phyloP scores from a whole-genome alignment of 495 filamentous ascomycete genomes.

The Hypoxylon fragiforme region DNA sequence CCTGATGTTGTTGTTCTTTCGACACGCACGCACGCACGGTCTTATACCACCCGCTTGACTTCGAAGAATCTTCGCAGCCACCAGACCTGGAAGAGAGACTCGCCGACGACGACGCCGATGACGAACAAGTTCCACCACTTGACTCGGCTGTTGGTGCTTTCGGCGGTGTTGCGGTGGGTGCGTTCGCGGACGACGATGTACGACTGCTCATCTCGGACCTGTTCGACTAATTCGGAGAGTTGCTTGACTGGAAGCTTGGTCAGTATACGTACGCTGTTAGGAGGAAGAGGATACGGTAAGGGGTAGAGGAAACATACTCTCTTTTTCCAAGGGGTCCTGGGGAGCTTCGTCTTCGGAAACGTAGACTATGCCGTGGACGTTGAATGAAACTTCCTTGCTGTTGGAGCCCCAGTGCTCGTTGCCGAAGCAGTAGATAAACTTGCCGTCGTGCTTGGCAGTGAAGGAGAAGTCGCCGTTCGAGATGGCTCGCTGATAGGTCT shows the following conservation, averaged over 20 bases:
- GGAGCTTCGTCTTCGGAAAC: slow-evolving; percentile 84
- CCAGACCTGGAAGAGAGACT: slow-evolving; percentile 98
- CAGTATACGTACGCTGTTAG: too few relatives aligned
- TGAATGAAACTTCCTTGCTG: slow-evolving; percentile 97
- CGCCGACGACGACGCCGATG: slow-evolving; percentile 82
- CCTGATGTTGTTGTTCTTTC: too few relatives aligned
- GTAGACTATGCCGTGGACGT: slow-evolving; percentile 98
- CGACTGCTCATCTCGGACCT: slow-evolving; percentile 95
- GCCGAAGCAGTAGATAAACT: slow-evolving; percentile 96
- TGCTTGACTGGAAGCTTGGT: slow-evolving; percentile 65
- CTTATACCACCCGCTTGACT: slow-evolving; percentile 58
- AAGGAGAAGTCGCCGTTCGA: slow-evolving; percentile 94
- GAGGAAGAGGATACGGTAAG: too few relatives aligned
- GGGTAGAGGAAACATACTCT: slow-evolving; percentile 58
- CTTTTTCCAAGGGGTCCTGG: slow-evolving; percentile 85
- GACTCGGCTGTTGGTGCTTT: slow-evolving; percentile 94
- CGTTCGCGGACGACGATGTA: slow-evolving; percentile 96
- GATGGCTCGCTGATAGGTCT: slow-evolving; percentile 74
- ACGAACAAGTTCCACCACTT: slow-evolving; percentile 99
- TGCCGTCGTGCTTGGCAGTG: slow-evolving; percentile 79
- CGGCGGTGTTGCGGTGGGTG: slow-evolving; percentile 95
- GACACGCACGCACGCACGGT: too few relatives aligned
- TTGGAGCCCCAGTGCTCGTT: slow-evolving; percentile 93
- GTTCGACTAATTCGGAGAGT: slow-evolving; percentile 80
- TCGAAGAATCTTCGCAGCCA: slow-evolving; percentile 99